These are phyloP conservation scores for Ascochyta koolunga DNA, from an alignment of 2,329 filamentous ascomycete species.

Conservation along the genomic window DNA sequence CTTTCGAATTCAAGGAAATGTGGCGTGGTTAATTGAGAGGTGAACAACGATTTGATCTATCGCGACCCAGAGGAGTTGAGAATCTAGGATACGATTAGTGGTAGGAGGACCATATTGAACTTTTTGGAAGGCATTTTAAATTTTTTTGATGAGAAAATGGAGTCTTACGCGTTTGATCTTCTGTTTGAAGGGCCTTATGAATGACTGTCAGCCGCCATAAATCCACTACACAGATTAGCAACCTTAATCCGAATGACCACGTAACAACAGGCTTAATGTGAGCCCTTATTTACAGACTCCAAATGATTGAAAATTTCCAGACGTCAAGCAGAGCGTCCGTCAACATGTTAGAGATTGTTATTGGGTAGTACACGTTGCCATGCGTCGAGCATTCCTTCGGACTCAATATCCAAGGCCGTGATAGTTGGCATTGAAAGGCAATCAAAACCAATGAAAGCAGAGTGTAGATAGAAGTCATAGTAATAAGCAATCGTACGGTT, in stretches of 20 bases:
- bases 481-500: no score
- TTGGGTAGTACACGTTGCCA: conserved; percentile 23
- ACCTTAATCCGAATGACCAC: conserved; percentile 15
- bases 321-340: conserved; percentile 28
- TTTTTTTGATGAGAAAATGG: background rate
- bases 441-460: background rate
- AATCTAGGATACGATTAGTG: conserved; percentile 1
- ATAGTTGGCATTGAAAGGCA: background rate
- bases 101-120: background rate
- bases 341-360: conserved; percentile 29
- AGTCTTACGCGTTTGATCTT: conserved; percentile 12
- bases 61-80: conserved; percentile 11
- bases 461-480: background rate
- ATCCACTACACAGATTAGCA: conserved; percentile 13
- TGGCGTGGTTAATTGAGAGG: conserved; percentile 20
- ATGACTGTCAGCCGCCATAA: conserved; percentile 8
- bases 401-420: conserved; percentile 13
- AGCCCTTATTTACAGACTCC: background rate
- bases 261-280: conserved; percentile 17
- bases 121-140: background rate
- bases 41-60: conserved; percentile 17
- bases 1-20: conserved; percentile 13
- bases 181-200: conserved; percentile 8
- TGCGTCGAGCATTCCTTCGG: conserved; percentile 17
- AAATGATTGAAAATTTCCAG: conserved; percentile 7